Evolutionary conservation across 306 rosid genomes (phyloP).

Genomic region (Cyamopsis tetragonoloba): DNA sequence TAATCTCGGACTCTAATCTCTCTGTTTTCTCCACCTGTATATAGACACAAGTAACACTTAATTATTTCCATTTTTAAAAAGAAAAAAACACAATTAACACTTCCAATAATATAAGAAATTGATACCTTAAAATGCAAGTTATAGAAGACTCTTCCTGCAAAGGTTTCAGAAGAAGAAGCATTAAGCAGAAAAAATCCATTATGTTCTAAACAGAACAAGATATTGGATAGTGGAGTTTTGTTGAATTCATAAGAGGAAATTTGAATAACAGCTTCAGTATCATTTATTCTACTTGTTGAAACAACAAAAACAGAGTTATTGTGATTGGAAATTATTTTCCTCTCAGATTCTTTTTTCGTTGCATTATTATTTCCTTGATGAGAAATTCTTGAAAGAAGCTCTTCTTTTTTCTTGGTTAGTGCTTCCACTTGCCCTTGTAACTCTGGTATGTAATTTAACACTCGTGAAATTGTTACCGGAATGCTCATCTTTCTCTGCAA

Average conservation of each 20-base stretch:
- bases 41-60: not conserved
- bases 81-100: not conserved
- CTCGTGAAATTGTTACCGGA: slow-evolving; percentile 52
- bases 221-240: slow-evolving; percentile 36
- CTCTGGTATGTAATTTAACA: slow-evolving; percentile 56
- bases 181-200: slow-evolving; percentile 42
- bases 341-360: not conserved
- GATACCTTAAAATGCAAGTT: slow-evolving; percentile 52
- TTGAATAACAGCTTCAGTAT: slow-evolving; percentile 46
- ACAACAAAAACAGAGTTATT: slow-evolving; percentile 25
- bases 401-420: slow-evolving; percentile 44
- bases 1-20: slow-evolving; percentile 20
- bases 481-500: slow-evolving; percentile 60
- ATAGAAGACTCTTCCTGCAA: slow-evolving; percentile 48
- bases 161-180: slow-evolving; percentile 58
- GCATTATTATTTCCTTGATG: not conserved
- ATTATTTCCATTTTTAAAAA: no score
- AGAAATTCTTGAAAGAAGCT: slow-evolving; percentile 29
- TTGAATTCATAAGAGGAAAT: slow-evolving; percentile 29
- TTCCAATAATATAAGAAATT: not conserved
- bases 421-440: slow-evolving; percentile 49
- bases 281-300: slow-evolving; percentile 43
- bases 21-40: slow-evolving; percentile 29
- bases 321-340: slow-evolving; percentile 3
- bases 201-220: slow-evolving; percentile 41